phyloP scores from a whole-genome alignment of 2,329 filamentous ascomycete species.

The Xylaria sp. region DNA sequence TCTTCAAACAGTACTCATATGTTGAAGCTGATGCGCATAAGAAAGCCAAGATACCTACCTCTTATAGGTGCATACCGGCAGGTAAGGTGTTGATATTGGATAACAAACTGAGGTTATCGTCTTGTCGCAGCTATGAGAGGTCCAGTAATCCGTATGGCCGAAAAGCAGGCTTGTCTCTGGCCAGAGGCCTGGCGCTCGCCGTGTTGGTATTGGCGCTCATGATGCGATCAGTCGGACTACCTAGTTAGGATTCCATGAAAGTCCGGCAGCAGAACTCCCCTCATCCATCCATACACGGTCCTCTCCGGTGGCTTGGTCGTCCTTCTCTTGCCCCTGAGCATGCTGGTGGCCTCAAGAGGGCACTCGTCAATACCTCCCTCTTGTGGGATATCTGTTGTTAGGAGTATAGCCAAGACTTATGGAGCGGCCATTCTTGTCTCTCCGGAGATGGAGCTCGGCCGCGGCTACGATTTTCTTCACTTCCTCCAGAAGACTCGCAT shows the following conservation, averaged over 20 bases:
- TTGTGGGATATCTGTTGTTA: too few relatives aligned
- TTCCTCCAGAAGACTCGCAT: slow-evolving; percentile 21
- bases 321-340: background rate
- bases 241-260: background rate
- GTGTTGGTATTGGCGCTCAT: background rate
- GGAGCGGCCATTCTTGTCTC: slow-evolving; percentile 3
- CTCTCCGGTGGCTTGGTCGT: background rate
- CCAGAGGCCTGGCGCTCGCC: background rate
- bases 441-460: slow-evolving; percentile 15
- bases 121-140: background rate
- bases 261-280: too few relatives aligned
- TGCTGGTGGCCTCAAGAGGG: background rate
- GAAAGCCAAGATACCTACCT: background rate
- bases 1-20: background rate
- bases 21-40: too few relatives aligned
- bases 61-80: too few relatives aligned
- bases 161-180: background rate
- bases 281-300: background rate
- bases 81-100: too few relatives aligned
- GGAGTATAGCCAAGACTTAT: background rate
- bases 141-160: background rate
- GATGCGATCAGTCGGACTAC: background rate
- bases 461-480: slow-evolving; percentile 18
- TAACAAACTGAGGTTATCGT: background rate
- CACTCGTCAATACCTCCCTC: background rate